Evolutionary conservation across 2,329 filamentous ascomycete genomes (phyloP).

Genomic region (Penicillium expansum): DNA sequence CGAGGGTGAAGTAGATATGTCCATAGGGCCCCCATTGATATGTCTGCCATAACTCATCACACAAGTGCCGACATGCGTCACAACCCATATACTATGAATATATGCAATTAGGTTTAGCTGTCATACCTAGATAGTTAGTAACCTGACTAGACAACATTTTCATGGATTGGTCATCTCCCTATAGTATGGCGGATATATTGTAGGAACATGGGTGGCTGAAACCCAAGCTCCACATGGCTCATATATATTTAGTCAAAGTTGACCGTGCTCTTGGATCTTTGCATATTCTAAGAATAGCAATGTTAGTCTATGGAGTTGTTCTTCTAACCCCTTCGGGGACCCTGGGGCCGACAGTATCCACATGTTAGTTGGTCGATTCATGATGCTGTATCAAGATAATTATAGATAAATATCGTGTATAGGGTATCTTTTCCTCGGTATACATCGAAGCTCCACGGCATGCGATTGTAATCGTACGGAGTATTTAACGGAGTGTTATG

Average conservation of each 20-base stretch:
- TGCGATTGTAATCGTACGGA: background rate
- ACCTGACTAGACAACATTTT: background rate
- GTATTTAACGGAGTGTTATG: background rate
- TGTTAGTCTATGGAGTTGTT: background rate
- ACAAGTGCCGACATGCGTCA: background rate
- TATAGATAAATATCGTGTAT: background rate
- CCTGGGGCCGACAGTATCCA: background rate
- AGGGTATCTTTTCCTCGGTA: background rate
- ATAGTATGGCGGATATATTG: background rate
- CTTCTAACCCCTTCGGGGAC: background rate
- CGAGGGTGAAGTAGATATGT: background rate
- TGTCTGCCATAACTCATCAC: background rate
- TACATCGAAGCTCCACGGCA: background rate
- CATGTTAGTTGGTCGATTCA: background rate
- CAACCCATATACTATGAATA: too few relatives aligned
- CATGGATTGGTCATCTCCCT: background rate
- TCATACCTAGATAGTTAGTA: background rate
- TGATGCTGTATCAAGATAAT: background rate
- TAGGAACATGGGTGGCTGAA: background rate
- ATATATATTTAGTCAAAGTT: too few relatives aligned
- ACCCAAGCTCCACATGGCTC: too few relatives aligned
- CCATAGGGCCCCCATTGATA: too few relatives aligned
- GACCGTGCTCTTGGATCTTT: background rate
- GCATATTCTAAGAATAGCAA: background rate
- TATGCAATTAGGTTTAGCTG: background rate